These are phyloP conservation scores for Boletus sp. DNA, from an alignment of 768 basidiomycete genomes.

Conservation along the genomic window DNA sequence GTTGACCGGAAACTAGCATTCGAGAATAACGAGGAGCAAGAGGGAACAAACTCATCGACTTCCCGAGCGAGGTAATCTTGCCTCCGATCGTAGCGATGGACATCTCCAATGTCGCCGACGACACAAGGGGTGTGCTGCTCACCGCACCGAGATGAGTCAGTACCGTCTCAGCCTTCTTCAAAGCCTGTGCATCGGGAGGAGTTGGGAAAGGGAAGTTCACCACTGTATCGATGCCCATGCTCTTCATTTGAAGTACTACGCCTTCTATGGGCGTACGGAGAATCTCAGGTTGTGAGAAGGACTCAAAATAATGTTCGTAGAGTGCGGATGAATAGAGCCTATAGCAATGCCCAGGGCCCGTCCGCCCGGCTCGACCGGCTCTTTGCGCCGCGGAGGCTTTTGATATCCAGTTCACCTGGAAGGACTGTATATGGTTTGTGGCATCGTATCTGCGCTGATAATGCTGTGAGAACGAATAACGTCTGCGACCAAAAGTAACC, in stretches of 20 bases:
- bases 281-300: constrained; percentile 88
- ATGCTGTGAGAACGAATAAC: not conserved
- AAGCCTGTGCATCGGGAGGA: constrained; percentile 73
- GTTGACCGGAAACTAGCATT: constrained; percentile 84
- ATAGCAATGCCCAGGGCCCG: constrained; percentile 97
- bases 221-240: constrained; percentile 96
- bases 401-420: constrained; percentile 89
- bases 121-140: constrained; percentile 31
- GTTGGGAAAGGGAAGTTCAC: constrained; percentile 99
- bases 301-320: constrained; percentile 88
- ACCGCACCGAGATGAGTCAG: constrained; percentile 84
- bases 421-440: constrained; percentile 81
- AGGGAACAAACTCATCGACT: constrained; percentile 90
- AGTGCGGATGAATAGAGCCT: constrained; percentile 94
- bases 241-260: constrained; percentile 97
- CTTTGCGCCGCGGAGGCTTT: constrained; percentile 94
- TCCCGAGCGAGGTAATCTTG: constrained; percentile 86
- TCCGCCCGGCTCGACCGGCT: constrained; percentile 94
- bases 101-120: constrained; percentile 12
- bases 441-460: constrained; percentile 78
- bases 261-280: constrained; percentile 95
- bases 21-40: constrained; percentile 92
- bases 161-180: constrained; percentile 78
- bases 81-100: constrained; percentile 40
- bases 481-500: not conserved